These are phyloP conservation scores for Ceratocystis ficicola DNA, from an alignment of 2,329 filamentous ascomycete genomes.

Conservation along the genomic window DNA sequence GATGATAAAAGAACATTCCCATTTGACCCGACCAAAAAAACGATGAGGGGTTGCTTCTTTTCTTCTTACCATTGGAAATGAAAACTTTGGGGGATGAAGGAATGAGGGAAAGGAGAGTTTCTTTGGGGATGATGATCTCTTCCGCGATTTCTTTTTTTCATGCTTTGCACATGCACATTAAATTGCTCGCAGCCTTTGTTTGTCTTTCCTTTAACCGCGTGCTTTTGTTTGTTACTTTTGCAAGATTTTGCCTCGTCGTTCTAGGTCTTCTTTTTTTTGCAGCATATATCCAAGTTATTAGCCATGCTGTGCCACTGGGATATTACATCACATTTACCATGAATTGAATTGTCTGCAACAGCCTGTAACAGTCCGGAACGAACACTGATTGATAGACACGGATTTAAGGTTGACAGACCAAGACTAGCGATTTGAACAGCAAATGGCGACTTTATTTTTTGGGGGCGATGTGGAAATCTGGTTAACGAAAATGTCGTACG, in stretches of 20 bases:
- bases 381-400: too few relatives aligned
- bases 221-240: background rate
- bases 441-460: too few relatives aligned
- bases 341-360: constrained; percentile 4
- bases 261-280: constrained; percentile 3
- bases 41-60: background rate
- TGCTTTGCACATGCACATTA: background rate
- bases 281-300: constrained; percentile 6
- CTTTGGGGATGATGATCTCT: background rate
- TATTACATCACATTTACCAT: background rate
- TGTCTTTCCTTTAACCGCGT: constrained; percentile 2
- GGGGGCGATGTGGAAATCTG: too few relatives aligned
- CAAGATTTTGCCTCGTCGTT: background rate
- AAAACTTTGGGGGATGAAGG: background rate
- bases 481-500: too few relatives aligned
- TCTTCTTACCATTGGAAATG: background rate
- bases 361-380: too few relatives aligned
- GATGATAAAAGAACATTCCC: constrained; percentile 4
- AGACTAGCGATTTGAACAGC: too few relatives aligned
- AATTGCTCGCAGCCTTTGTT: background rate
- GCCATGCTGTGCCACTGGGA: background rate
- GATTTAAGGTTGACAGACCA: too few relatives aligned
- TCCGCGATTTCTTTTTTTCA: constrained; percentile 10
- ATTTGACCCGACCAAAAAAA: constrained; percentile 4
- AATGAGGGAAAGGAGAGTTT: background rate